Percentiles rank a stretch among this genome's conserved stretches.
These are phyloP conservation scores for Comarum palustre DNA, from an alignment of 306 rosid genomes.

Conservation along the genomic window DNA sequence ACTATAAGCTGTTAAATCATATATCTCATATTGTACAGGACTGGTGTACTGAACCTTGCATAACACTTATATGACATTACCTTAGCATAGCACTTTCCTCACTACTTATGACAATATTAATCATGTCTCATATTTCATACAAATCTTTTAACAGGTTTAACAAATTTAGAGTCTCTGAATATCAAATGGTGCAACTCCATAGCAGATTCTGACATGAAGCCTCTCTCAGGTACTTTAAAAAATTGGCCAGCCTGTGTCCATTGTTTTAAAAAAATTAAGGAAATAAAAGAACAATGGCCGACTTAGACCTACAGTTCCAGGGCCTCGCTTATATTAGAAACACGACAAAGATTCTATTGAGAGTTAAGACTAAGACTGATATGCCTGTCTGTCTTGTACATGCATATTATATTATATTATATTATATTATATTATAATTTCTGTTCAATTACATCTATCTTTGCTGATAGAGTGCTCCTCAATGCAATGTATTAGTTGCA, in stretches of 20 bases:
- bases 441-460: not conserved
- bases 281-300: not conserved
- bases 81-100: not conserved
- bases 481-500: not conserved
- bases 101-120: not conserved
- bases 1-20: constrained; percentile 1
- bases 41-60: not conserved
- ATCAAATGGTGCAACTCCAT: constrained; percentile 93
- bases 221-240: constrained; percentile 59
- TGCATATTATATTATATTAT: constrained; percentile 1
- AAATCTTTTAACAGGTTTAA: constrained; percentile 53
- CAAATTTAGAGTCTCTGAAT: constrained; percentile 84
- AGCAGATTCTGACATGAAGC: constrained; percentile 74
- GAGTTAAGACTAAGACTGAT: not conserved
- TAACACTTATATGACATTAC: not conserved
- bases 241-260: constrained; percentile 11
- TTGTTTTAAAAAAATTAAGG: not conserved
- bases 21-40: not conserved
- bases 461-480: not conserved
- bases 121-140: not conserved
- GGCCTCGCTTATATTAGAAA: not conserved
- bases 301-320: not conserved
- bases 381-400: not conserved
- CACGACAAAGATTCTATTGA: not conserved
- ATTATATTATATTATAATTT: not conserved